These are phyloP conservation scores for Penicillium turbatum DNA, from an alignment of 495 filamentous ascomycete species.

Conservation along the genomic window DNA sequence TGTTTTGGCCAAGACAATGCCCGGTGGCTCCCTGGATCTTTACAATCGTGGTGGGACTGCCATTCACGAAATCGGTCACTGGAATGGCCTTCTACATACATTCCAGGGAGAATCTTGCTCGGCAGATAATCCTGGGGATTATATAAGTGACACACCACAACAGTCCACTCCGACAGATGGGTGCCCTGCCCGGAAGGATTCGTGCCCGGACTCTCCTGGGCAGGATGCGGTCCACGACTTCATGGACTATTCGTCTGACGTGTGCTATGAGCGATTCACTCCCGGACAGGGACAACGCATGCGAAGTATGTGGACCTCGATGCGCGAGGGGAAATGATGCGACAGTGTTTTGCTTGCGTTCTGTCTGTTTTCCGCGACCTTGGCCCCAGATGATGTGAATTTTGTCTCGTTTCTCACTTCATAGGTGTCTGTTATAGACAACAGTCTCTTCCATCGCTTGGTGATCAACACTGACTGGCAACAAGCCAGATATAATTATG, in stretches of 20 bases:
- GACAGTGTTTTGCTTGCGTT: not conserved
- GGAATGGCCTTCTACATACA: constrained; percentile 54
- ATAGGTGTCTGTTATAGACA: too few relatives aligned
- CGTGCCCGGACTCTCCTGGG: constrained; percentile 43
- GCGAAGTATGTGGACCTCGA: constrained; percentile 43
- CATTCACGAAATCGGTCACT: constrained; percentile 57
- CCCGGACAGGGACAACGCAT: constrained; percentile 42
- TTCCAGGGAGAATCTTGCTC: constrained; percentile 51
- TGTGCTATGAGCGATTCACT: constrained; percentile 48
- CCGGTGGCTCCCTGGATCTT: constrained; percentile 37
- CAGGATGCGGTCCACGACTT: constrained; percentile 50
- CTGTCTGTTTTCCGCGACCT: too few relatives aligned
- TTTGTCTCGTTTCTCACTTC: not conserved
- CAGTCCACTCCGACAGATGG: constrained; percentile 46
- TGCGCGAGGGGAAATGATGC: constrained; percentile 39
- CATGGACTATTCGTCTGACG: constrained; percentile 55
- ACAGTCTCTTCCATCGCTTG: too few relatives aligned
- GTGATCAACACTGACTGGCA: not conserved
- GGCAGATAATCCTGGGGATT: constrained; percentile 42
- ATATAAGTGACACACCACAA: constrained; percentile 50
- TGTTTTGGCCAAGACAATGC: constrained; percentile 49
- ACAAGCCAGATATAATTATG: not conserved
- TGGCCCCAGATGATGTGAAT: too few relatives aligned
- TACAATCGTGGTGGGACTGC: constrained; percentile 50
- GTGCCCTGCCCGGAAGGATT: constrained; percentile 46